phyloP scores from a whole-genome alignment of 176 grass and related monocot genomes.

The Tuctoria greenei region DNA sequence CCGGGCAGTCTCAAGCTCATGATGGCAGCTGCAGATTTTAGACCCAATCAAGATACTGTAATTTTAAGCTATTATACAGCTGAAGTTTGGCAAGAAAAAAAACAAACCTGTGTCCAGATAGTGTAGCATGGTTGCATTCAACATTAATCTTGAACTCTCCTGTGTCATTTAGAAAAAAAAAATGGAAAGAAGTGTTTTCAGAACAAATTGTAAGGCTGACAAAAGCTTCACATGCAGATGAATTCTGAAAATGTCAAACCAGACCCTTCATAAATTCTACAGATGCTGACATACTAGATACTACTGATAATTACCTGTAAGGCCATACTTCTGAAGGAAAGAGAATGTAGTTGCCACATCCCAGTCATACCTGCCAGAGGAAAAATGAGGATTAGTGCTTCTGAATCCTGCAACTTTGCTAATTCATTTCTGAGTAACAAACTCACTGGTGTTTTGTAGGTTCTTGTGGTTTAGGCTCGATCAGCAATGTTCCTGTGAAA shows the following conservation, averaged over 20 bases:
- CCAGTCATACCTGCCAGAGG: slow-evolving; percentile 86
- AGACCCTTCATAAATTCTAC: background rate
- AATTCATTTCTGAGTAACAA: slow-evolving; percentile 3
- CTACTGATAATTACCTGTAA: slow-evolving; percentile 56
- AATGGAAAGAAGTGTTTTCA: background rate
- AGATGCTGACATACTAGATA: background rate
- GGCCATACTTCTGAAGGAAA: slow-evolving; percentile 94
- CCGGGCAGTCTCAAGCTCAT: slow-evolving; percentile 94
- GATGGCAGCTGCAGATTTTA: slow-evolving; percentile 72
- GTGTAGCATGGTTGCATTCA: slow-evolving; percentile 95
- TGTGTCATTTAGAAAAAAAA: slow-evolving; percentile 22
- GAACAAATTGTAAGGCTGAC: background rate
- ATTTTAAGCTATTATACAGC: background rate
- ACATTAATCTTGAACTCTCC: slow-evolving; percentile 98
- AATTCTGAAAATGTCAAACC: background rate
- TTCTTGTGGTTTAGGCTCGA: slow-evolving; percentile 98
- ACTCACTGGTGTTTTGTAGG: slow-evolving; percentile 98
- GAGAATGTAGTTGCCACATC: slow-evolving; percentile 90
- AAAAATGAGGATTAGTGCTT: slow-evolving; percentile 34
- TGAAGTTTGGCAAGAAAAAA: background rate
- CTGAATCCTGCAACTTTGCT: background rate
- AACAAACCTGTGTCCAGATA: slow-evolving; percentile 82
- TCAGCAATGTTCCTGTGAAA: slow-evolving; percentile 68
- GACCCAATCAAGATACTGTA: background rate
- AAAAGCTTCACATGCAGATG: slow-evolving; percentile 14